These are phyloP conservation scores for Phyllosticta capitalensis DNA, from an alignment of 2,329 filamentous ascomycete genomes.

Conservation along the genomic window DNA sequence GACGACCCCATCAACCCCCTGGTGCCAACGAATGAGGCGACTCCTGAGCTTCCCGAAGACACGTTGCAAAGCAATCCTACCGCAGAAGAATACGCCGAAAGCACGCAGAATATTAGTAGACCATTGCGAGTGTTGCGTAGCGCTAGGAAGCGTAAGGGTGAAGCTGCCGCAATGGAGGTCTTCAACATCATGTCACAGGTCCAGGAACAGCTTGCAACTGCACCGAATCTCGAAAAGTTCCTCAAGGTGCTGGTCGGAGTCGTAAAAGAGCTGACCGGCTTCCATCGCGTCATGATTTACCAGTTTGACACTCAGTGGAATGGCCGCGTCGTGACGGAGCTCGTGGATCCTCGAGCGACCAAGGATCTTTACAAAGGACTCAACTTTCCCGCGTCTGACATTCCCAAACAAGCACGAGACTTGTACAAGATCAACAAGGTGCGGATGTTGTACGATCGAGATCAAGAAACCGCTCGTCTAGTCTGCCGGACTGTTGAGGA, in stretches of 20 bases:
- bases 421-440: conserved; percentile 87
- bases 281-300: conserved; percentile 88
- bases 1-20: conserved; percentile 63
- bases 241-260: conserved; percentile 76
- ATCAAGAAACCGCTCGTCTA: conserved; percentile 67
- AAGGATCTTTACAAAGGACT: conserved; percentile 79
- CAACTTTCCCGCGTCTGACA: conserved; percentile 82
- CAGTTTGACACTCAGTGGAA: conserved; percentile 80
- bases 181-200: conserved; percentile 90
- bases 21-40: conserved; percentile 48
- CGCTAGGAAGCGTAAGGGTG: conserved; percentile 64
- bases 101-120: conserved; percentile 64
- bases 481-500: conserved; percentile 71
- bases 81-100: conserved; percentile 62
- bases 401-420: conserved; percentile 76
- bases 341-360: conserved; percentile 70
- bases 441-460: conserved; percentile 75
- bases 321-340: conserved; percentile 76
- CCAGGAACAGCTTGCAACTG: conserved; percentile 72
- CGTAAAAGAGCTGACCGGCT: conserved; percentile 80
- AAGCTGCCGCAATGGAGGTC: conserved; percentile 78
- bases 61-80: conserved; percentile 66
- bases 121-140: conserved; percentile 69
- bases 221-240: conserved; percentile 60
- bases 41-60: conserved; percentile 58